These are phyloP conservation scores for Wickerhamomyces strasburgensis DNA, from an alignment of 805 yeast species.

Conservation along the genomic window DNA sequence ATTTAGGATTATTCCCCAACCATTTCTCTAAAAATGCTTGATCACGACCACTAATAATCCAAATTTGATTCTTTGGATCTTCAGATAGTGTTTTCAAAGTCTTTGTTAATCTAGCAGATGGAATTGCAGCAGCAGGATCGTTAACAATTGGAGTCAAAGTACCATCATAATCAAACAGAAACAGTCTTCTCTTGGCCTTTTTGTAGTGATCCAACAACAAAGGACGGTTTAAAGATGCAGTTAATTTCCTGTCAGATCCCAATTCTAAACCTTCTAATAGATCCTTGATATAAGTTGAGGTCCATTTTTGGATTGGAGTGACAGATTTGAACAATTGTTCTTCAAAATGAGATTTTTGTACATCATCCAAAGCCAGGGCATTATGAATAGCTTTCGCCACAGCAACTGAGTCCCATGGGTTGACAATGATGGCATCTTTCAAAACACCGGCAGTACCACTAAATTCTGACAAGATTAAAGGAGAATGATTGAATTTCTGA, in stretches of 20 bases:
- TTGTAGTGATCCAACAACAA: constrained; percentile 54
- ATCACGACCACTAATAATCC: constrained; percentile 97
- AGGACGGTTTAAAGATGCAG: constrained; percentile 81
- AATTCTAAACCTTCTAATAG: constrained; percentile 36
- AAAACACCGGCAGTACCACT: constrained; percentile 79
- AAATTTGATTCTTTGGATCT: constrained; percentile 81
- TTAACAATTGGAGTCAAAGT: constrained; percentile 93
- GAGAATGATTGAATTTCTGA: constrained; percentile 66
- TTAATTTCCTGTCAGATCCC: constrained; percentile 44
- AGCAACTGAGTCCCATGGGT: constrained; percentile 96
- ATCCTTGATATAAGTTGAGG: constrained; percentile 52
- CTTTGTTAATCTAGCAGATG: constrained; percentile 64
- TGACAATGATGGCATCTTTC: constrained; percentile 72
- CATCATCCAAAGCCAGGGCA: constrained; percentile 51
- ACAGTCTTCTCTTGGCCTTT: constrained; percentile 61
- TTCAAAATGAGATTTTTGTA: constrained; percentile 43
- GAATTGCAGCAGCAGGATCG: constrained; percentile 98
- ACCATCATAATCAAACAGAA: constrained; percentile 95
- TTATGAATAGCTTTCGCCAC: constrained; percentile 80
- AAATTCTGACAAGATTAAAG: constrained; percentile 86
- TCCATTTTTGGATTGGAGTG: constrained; percentile 78
- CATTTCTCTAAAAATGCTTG: constrained; percentile 83
- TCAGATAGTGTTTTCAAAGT: constrained; percentile 55
- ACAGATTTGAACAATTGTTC: constrained; percentile 57
- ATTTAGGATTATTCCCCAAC: constrained; percentile 59